Evolutionary conservation across 2,329 filamentous ascomycete species (phyloP).

Genomic region (Aureobasidium pullulans): DNA sequence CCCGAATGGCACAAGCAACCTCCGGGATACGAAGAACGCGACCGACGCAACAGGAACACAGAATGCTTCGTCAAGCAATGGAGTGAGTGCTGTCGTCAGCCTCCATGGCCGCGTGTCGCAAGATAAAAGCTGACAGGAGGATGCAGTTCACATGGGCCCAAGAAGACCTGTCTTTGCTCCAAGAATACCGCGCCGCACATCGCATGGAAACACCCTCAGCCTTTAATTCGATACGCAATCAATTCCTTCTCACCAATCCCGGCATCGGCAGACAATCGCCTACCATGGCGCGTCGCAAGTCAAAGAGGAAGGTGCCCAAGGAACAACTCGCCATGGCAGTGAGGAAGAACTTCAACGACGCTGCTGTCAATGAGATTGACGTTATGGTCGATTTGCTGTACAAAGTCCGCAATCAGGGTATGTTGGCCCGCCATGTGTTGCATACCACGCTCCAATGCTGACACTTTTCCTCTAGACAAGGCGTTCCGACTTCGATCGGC

Average conservation of each 20-base stretch:
- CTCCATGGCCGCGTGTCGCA: neutral
- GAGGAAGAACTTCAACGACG: constrained; percentile 75
- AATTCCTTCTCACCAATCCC: constrained; percentile 42
- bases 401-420: constrained; percentile 56
- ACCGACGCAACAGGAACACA: neutral
- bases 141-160: constrained; percentile 11
- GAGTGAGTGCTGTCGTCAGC: neutral
- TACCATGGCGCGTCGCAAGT: constrained; percentile 62
- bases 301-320: constrained; percentile 60
- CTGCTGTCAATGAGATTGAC: constrained; percentile 73
- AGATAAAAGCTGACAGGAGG: neutral
- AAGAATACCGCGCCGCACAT: constrained; percentile 69
- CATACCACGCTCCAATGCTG: neutral
- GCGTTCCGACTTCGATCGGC: constrained; percentile 39
- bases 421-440: constrained; percentile 14
- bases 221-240: constrained; percentile 49
- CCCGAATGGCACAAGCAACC: constrained; percentile 11
- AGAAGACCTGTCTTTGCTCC: constrained; percentile 43
- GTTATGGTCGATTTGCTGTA: constrained; percentile 74
- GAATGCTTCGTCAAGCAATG: constrained; percentile 6
- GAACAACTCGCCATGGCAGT: constrained; percentile 65
- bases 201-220: constrained; percentile 62
- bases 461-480: constrained; percentile 31
- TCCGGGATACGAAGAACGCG: neutral
- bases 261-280: constrained; percentile 66